A percentile compares a stretch with the other conserved stretches of the same genome.
Evolutionary conservation across 495 filamentous ascomycete genomes (phyloP).

Genomic region (Margaritispora aquatica): DNA sequence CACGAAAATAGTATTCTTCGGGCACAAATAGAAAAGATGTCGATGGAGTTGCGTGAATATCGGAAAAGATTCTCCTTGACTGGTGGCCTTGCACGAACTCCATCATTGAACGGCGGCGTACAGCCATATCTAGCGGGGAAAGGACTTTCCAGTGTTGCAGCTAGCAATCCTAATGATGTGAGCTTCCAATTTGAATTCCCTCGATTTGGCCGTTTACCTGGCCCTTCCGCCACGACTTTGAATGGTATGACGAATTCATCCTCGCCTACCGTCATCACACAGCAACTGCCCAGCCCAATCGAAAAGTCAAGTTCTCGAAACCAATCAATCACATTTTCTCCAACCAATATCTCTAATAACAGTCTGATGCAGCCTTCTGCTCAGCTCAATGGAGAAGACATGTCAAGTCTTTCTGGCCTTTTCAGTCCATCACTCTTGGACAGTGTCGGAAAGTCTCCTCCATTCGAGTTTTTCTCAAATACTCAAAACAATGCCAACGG

Average conservation of each 20-base stretch:
- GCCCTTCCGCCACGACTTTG: slow-evolving; percentile 34
- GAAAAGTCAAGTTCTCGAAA: slow-evolving; percentile 19
- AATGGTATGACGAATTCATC: slow-evolving; percentile 12
- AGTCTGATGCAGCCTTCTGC: slow-evolving; percentile 11
- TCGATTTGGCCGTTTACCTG: slow-evolving; percentile 73
- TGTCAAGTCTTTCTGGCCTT: slow-evolving; percentile 30
- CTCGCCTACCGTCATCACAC: slow-evolving; percentile 9
- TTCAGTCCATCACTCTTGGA: slow-evolving; percentile 42
- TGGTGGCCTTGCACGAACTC: slow-evolving; percentile 31
- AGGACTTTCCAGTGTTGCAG: slow-evolving; percentile 32
- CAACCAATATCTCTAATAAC: slow-evolving; percentile 3
- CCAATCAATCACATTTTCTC: slow-evolving; percentile 14
- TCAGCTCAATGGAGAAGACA: slow-evolving; percentile 18
- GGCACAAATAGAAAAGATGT: slow-evolving; percentile 80
- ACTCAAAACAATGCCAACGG: slow-evolving; percentile 10
- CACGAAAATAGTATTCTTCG: slow-evolving; percentile 82
- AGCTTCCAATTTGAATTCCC: slow-evolving; percentile 93
- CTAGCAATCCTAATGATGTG: slow-evolving; percentile 63
- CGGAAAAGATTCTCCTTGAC: slow-evolving; percentile 71
- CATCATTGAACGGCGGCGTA: slow-evolving; percentile 28
- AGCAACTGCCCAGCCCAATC: slow-evolving; percentile 11
- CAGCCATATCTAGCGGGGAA: slow-evolving; percentile 18
- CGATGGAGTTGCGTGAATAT: slow-evolving; percentile 82
- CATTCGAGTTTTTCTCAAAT: slow-evolving; percentile 25
- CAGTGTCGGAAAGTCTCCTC: slow-evolving; percentile 28